A percentile compares a stretch with the other conserved stretches of the same genome.
Conservation (phyloP, 495 filamentous ascomycete species). For the Aspergillus leporis region DNA sequence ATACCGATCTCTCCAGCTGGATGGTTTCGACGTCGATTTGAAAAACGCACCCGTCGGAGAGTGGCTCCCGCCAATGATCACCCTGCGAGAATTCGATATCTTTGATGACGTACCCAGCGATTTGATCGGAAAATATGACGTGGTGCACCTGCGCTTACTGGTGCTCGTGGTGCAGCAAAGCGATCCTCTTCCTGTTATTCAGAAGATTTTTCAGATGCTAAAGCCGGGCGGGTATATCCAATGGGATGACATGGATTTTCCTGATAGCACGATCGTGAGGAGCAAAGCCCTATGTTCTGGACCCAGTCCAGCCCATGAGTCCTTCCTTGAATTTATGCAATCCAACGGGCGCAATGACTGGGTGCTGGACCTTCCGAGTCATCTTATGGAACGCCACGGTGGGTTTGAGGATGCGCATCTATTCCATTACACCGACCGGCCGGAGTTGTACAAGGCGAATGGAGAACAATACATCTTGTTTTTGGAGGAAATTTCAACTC, state of each 20-base stretch:
- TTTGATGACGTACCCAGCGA: slow-evolving; percentile 24
- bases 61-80: slow-evolving; percentile 28
- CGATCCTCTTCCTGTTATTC: slow-evolving; percentile 16
- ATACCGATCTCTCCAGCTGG: slow-evolving; percentile 10
- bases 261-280: slow-evolving; percentile 8
- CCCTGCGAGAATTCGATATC: slow-evolving; percentile 26
- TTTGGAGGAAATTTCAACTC: slow-evolving; percentile 16
- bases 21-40: slow-evolving; percentile 26
- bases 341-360: slow-evolving; percentile 21
- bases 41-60: slow-evolving; percentile 19
- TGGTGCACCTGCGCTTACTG: slow-evolving; percentile 34
- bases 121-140: slow-evolving; percentile 28
- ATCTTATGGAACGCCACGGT: not conserved
- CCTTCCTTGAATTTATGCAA: slow-evolving; percentile 3
- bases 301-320: slow-evolving; percentile 14
- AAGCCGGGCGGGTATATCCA: slow-evolving; percentile 38
- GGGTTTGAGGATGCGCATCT: slow-evolving; percentile 14
- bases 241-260: slow-evolving; percentile 31
- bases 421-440: slow-evolving; percentile 10
- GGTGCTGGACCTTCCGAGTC: slow-evolving; percentile 14
- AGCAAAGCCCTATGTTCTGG: slow-evolving; percentile 1
- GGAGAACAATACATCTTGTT: slow-evolving; percentile 17
- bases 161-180: slow-evolving; percentile 28
- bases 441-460: slow-evolving; percentile 14
- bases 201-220: slow-evolving; percentile 23